phyloP scores from a whole-genome alignment of 1,139 yeast species.

The Suhomyces maxii region DNA sequence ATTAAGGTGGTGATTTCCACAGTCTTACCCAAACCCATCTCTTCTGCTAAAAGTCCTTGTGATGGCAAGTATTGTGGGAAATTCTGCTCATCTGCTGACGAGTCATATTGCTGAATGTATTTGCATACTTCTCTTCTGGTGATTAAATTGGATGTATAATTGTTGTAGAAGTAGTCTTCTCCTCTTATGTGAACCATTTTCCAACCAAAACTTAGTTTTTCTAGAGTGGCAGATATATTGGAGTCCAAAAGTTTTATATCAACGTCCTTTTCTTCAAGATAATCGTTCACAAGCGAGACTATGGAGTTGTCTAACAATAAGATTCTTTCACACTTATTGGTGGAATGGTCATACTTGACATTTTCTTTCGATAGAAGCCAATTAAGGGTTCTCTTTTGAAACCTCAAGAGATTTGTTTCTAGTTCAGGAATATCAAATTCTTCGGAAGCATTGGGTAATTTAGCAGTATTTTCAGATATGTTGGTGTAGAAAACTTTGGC shows the following conservation, averaged over 20 bases:
- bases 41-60: constrained; percentile 78
- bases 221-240: constrained; percentile 25
- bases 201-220: constrained; percentile 57
- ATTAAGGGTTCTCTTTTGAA: constrained; percentile 61
- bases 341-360: constrained; percentile 34
- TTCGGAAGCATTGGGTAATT: constrained; percentile 19
- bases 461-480: constrained; percentile 33
- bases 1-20: constrained; percentile 74
- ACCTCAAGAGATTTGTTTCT: constrained; percentile 50
- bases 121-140: constrained; percentile 29
- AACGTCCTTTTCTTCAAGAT: constrained; percentile 6
- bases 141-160: constrained; percentile 48
- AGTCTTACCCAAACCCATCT: constrained; percentile 97
- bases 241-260: constrained; percentile 13
- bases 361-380: constrained; percentile 70
- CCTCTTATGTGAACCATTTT: constrained; percentile 23
- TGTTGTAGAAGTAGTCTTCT: constrained; percentile 45
- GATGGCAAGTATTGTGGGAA: constrained; percentile 41
- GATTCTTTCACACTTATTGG: constrained; percentile 22
- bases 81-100: constrained; percentile 12
- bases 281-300: constrained; percentile 6
- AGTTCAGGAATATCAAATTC: constrained; percentile 47
- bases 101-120: constrained; percentile 25
- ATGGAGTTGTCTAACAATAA: constrained; percentile 19
- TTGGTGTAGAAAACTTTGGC: constrained; percentile 31